Evolutionary conservation across 306 rosid genomes (phyloP).

Genomic region (Dicorynia guianensis): DNA sequence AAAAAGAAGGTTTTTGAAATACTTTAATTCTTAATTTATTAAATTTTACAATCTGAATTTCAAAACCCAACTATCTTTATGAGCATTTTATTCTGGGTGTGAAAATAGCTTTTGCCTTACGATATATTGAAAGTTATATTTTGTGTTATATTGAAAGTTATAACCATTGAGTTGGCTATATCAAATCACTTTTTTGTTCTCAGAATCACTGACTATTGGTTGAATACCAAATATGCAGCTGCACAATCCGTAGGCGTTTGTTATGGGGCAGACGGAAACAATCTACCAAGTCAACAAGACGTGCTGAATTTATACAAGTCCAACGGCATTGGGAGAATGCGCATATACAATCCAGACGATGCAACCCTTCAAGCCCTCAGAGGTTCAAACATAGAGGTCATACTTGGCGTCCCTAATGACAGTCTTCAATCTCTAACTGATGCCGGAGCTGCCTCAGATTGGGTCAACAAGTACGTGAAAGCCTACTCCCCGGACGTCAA

Average conservation of each 20-base stretch:
- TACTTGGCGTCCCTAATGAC: slow-evolving; percentile 41
- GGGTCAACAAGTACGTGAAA: slow-evolving; percentile 48
- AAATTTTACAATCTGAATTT: too few species aligned
- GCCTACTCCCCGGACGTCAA: slow-evolving; percentile 50
- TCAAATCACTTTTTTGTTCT: too few species aligned
- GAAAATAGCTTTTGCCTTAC: too few species aligned
- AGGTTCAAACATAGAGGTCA: slow-evolving; percentile 62
- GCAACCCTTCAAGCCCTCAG: slow-evolving; percentile 51
- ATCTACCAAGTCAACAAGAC: slow-evolving; percentile 51
- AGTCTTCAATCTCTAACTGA: slow-evolving; percentile 41
- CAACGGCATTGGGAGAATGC: slow-evolving; percentile 46
- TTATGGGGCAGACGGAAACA: slow-evolving; percentile 45
- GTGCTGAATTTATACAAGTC: slow-evolving; percentile 46
- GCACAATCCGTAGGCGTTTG: slow-evolving; percentile 62
- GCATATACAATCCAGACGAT: slow-evolving; percentile 50
- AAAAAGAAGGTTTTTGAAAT: too few species aligned
- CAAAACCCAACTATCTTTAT: too few species aligned
- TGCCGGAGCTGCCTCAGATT: slow-evolving; percentile 37
- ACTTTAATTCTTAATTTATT: too few species aligned
- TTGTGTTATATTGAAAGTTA: too few species aligned
- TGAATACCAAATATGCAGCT: slow-evolving; percentile 38
- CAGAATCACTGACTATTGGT: background rate
- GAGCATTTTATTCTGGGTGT: too few species aligned
- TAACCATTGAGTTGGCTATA: too few species aligned
- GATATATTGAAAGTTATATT: too few species aligned